Percentiles rank a stretch among this genome's conserved stretches.
These are phyloP conservation scores for Juncus inflexus DNA, from an alignment of 176 grass and related monocot species.

Conservation along the genomic window DNA sequence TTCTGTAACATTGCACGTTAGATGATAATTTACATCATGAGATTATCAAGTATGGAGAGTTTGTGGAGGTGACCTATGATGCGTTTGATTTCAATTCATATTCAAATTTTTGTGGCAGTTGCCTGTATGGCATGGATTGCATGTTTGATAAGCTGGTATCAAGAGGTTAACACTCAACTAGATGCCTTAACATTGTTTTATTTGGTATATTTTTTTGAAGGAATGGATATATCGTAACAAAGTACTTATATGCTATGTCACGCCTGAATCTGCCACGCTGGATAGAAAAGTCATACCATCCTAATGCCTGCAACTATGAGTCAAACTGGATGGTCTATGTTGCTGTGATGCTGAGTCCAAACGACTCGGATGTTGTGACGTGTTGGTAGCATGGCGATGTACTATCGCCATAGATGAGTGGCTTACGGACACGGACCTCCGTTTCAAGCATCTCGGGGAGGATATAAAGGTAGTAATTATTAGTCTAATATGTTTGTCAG, in stretches of 20 bases:
- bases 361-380: conserved; percentile 22
- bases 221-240: conserved; percentile 27
- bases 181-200: no score
- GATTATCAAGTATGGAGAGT: conserved; percentile 50
- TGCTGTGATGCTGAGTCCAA: conserved; percentile 13
- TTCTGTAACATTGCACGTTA: no score
- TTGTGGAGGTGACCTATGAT: conserved; percentile 38
- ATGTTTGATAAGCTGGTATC: conserved; percentile 35
- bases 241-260: conserved; percentile 35
- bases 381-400: conserved; percentile 34
- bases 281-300: conserved; percentile 23
- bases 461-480: background rate
- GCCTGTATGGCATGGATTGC: conserved; percentile 23
- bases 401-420: conserved; percentile 2
- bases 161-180: background rate
- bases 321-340: conserved; percentile 26
- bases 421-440: conserved; percentile 2
- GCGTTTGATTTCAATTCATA: conserved; percentile 36
- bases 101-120: conserved; percentile 40
- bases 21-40: conserved; percentile 33
- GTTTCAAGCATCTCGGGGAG: conserved; percentile 8
- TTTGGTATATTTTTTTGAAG: background rate
- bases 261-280: conserved; percentile 22
- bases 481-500: no score
- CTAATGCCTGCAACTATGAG: conserved; percentile 19